Evolutionary conservation across 2,329 filamentous ascomycete genomes (phyloP).

Genomic region (Neonectria punicea): DNA sequence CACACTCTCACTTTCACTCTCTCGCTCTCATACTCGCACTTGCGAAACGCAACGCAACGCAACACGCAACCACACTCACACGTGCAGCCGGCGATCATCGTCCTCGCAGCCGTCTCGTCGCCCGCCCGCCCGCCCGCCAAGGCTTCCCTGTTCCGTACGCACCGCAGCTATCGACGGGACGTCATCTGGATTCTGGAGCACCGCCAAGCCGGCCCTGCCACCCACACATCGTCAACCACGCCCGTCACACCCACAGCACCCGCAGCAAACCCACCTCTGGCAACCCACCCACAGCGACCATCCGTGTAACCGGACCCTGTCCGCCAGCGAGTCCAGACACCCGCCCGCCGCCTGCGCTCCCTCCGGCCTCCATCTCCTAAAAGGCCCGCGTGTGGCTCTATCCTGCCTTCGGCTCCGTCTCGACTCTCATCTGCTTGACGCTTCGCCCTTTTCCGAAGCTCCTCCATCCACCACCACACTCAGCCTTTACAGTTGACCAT

Average conservation of each 20-base stretch:
- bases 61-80: conserved; percentile 6
- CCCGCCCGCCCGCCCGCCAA: conserved; percentile 14
- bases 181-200: conserved; percentile 45
- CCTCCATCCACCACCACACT: conserved; percentile 25
- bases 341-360: conserved; percentile 27
- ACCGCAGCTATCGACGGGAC: conserved; percentile 31
- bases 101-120: conserved; percentile 5
- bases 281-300: conserved; percentile 35
- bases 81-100: conserved; percentile 5
- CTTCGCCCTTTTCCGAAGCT: conserved; percentile 21
- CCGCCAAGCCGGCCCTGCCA: conserved; percentile 28
- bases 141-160: conserved; percentile 15
- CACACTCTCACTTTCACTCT: background rate
- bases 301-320: conserved; percentile 38
- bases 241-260: conserved; percentile 20
- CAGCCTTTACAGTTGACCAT: conserved; percentile 45
- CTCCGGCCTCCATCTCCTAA: conserved; percentile 35
- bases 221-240: conserved; percentile 25
- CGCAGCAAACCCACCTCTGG: conserved; percentile 30
- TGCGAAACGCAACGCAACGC: background rate
- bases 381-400: conserved; percentile 40
- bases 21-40: background rate
- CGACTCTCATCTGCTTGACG: conserved; percentile 27
- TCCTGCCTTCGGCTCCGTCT: conserved; percentile 36
- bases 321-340: conserved; percentile 35